Percentiles rank a stretch among this genome's conserved stretches.
These are phyloP conservation scores for Rhizopogon roseolus DNA, from an alignment of 768 basidiomycete species.

Conservation along the genomic window DNA sequence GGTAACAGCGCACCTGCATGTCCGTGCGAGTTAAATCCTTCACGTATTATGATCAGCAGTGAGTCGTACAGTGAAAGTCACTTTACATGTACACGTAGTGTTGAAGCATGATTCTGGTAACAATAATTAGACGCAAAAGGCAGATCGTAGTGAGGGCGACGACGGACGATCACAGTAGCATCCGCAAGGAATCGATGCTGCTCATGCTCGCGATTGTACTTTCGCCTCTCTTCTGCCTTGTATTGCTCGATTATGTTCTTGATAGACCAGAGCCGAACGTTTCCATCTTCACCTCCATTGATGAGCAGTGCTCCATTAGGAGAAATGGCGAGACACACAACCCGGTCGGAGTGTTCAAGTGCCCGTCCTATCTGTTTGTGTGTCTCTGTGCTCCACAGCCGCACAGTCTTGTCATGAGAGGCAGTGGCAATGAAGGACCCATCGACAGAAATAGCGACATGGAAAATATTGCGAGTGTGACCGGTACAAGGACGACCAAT, in stretches of 20 bases:
- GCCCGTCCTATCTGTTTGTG: constrained; percentile 11
- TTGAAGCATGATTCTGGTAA: too few relatives aligned
- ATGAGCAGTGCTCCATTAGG: constrained; percentile 22
- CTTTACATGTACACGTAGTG: too few relatives aligned
- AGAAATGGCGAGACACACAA: constrained; percentile 26
- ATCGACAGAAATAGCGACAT: constrained; percentile 24
- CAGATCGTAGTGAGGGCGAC: too few relatives aligned
- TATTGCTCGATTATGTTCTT: not conserved
- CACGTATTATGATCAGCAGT: too few relatives aligned
- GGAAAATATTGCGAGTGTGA: constrained; percentile 14
- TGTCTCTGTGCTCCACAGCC: constrained; percentile 25
- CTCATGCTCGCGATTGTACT: not conserved
- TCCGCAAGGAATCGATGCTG: too few relatives aligned
- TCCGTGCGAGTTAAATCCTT: not conserved
- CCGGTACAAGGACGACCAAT: constrained; percentile 24
- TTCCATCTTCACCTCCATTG: constrained; percentile 21
- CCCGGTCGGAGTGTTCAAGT: constrained; percentile 21
- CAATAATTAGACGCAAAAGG: too few relatives aligned
- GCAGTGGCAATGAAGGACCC: constrained; percentile 27
- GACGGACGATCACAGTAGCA: too few relatives aligned
- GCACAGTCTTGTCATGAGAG: constrained; percentile 23
- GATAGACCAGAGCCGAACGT: not conserved
- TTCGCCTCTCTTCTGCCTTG: not conserved
- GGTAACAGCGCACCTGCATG: not conserved
- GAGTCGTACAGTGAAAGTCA: too few relatives aligned